Conservation (phyloP, 257 asterid genomes). For the Vinca minor region DNA sequence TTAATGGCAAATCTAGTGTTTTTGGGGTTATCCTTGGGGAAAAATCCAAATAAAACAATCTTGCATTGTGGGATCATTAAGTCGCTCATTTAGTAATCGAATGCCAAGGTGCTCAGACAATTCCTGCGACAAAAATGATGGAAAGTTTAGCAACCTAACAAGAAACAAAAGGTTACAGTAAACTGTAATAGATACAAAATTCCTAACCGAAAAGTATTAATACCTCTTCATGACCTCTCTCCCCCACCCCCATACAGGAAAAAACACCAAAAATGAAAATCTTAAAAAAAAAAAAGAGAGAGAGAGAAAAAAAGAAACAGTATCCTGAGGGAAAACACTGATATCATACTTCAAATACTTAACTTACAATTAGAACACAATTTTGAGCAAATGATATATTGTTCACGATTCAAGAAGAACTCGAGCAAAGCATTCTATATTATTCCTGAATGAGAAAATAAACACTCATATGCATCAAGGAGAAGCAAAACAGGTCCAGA, state of each 20-base stretch:
- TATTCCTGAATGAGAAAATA: not conserved
- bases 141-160: not conserved
- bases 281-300: no score
- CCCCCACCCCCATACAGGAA: no score
- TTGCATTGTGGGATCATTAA: slow-evolving; percentile 66
- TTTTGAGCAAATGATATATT: no score
- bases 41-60: slow-evolving; percentile 71
- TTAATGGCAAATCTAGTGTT: slow-evolving; percentile 77
- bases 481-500: not conserved
- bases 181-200: no score
- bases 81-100: slow-evolving; percentile 64
- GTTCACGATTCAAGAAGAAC: no score
- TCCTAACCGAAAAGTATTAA: no score
- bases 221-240: no score
- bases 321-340: no score
- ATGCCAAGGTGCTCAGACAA: slow-evolving; percentile 86
- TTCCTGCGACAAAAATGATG: slow-evolving; percentile 39
- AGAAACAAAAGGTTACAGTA: not conserved
- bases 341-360: not conserved
- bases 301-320: no score
- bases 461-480: not conserved
- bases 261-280: no score
- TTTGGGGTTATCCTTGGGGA: slow-evolving; percentile 75
- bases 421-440: no score
- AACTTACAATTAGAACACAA: no score